phyloP scores from a whole-genome alignment of 2,329 filamentous ascomycete species.

The Allantophomopsis lycopodina region DNA sequence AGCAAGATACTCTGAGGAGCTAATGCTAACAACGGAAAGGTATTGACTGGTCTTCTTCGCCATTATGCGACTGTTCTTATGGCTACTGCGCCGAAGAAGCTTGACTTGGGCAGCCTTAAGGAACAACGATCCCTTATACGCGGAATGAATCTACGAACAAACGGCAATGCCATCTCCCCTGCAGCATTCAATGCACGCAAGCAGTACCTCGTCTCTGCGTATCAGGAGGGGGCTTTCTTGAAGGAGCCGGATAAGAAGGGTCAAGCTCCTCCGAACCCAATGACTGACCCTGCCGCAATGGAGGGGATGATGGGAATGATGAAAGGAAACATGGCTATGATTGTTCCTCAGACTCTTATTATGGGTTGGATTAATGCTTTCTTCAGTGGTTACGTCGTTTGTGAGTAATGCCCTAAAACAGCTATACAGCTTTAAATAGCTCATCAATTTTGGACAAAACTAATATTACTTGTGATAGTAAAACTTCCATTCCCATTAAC shows the following conservation, averaged over 20 bases:
- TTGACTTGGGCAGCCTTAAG: slow-evolving; percentile 60
- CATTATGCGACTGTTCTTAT: slow-evolving; percentile 95
- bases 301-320: slow-evolving; percentile 99
- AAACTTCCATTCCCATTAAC: slow-evolving; percentile 96
- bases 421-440: no score
- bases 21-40: slow-evolving; percentile 27
- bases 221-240: slow-evolving; percentile 74
- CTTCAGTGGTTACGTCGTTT: slow-evolving; percentile 95
- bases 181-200: slow-evolving; percentile 70
- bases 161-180: slow-evolving; percentile 67
- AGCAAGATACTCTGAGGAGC: not conserved
- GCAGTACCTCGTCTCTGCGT: slow-evolving; percentile 68
- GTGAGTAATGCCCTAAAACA: slow-evolving; percentile 33
- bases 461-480: slow-evolving; percentile 34
- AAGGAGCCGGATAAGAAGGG: slow-evolving; percentile 80
- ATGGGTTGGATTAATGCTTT: slow-evolving; percentile 99
- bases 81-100: slow-evolving; percentile 70
- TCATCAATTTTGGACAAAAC: no score
- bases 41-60: slow-evolving; percentile 86
- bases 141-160: slow-evolving; percentile 71
- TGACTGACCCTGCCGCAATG: slow-evolving; percentile 93
- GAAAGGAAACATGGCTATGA: slow-evolving; percentile 99
- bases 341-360: slow-evolving; percentile 94
- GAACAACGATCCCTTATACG: slow-evolving; percentile 79
- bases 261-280: slow-evolving; percentile 81